These are phyloP conservation scores for Daldinia bambusicola DNA, from an alignment of 495 filamentous ascomycete genomes.

Conservation along the genomic window DNA sequence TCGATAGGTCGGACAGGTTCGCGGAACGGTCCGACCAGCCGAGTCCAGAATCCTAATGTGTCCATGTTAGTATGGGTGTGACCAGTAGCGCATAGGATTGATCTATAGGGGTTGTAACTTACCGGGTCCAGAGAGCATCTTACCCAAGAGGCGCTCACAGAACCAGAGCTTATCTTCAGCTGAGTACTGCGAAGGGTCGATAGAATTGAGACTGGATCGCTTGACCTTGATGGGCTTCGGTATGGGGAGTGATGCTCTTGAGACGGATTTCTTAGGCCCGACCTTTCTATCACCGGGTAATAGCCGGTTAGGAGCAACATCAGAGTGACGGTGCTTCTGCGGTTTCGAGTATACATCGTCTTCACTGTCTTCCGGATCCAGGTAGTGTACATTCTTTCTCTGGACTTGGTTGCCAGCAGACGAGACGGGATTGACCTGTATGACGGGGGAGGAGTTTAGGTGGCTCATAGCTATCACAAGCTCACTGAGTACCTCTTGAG, in stretches of 20 bases:
- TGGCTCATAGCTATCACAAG: constrained; percentile 67
- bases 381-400: constrained; percentile 54
- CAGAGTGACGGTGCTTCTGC: constrained; percentile 55
- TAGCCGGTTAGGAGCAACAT: constrained; percentile 33
- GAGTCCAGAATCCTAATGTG: constrained; percentile 64
- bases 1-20: constrained; percentile 57
- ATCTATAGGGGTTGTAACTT: constrained; percentile 27
- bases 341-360: constrained; percentile 38
- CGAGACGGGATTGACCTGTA: constrained; percentile 40
- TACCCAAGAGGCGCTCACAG: constrained; percentile 61
- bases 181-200: constrained; percentile 46
- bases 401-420: constrained; percentile 33
- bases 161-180: constrained; percentile 61
- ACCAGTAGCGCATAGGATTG: neutral
- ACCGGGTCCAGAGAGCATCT: constrained; percentile 66
- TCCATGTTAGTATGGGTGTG: constrained; percentile 2
- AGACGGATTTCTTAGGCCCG: constrained; percentile 41
- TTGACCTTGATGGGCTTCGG: constrained; percentile 50
- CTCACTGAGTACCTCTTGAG: constrained; percentile 64
- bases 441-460: constrained; percentile 48
- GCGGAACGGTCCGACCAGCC: constrained; percentile 63
- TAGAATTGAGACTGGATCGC: constrained; percentile 31
- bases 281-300: constrained; percentile 13
- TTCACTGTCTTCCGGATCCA: constrained; percentile 49
- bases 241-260: constrained; percentile 43